phyloP scores from a whole-genome alignment of 208 protist genomes.

The Lotmaria passim region DNA sequence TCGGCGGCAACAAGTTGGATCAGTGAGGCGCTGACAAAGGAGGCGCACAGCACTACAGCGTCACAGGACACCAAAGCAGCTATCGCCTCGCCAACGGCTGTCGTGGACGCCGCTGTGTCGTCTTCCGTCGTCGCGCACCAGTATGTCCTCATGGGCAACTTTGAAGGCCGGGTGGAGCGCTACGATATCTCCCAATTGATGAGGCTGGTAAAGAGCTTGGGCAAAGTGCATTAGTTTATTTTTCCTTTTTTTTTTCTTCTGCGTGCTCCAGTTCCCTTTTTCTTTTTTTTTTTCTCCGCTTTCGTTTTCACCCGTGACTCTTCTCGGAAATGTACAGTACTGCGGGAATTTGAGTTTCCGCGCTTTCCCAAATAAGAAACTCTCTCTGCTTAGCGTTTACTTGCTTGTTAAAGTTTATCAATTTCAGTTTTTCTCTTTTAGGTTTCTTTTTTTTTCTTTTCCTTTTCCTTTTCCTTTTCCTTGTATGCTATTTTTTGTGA shows the following conservation, averaged over 20 bases:
- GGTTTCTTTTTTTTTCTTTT: too few relatives aligned
- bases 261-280: conserved; percentile 6
- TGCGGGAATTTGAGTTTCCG: too few relatives aligned
- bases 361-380: too few relatives aligned
- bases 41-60: background rate
- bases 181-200: conserved; percentile 40
- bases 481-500: too few relatives aligned
- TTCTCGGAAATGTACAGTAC: too few relatives aligned
- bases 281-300: conserved; percentile 23
- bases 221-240: conserved; percentile 4
- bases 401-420: too few relatives aligned
- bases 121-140: conserved; percentile 13
- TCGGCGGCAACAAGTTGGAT: conserved; percentile 27
- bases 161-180: conserved; percentile 46
- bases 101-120: background rate
- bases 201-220: conserved; percentile 22
- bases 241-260: background rate
- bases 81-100: background rate
- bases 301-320: background rate
- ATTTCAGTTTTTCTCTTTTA: too few relatives aligned
- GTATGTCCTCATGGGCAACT: conserved; percentile 42
- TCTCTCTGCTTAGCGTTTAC: too few relatives aligned
- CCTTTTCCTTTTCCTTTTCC: too few relatives aligned
- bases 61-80: background rate
- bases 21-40: background rate